These are phyloP conservation scores for Colletotrichum abscissum DNA, from an alignment of 2,329 filamentous ascomycete species.

Conservation along the genomic window DNA sequence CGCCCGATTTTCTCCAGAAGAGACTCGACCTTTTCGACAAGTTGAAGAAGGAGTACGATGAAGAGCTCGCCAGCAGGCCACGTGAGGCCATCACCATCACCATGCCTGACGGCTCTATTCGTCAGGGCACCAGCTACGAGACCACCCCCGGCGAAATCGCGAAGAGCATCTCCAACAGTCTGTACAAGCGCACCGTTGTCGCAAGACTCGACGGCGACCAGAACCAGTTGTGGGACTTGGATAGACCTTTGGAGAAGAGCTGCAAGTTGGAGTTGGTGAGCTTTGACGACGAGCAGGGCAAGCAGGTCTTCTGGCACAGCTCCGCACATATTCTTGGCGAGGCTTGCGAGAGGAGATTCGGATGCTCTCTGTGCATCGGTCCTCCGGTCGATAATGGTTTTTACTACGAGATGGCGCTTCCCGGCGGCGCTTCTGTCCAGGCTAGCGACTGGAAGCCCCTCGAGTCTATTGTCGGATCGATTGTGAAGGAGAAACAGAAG, in stretches of 20 bases:
- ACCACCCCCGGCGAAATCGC: constrained; percentile 86
- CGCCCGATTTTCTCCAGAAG: constrained; percentile 83
- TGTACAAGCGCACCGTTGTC: constrained; percentile 88
- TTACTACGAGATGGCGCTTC: constrained; percentile 82
- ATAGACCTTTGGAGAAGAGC: constrained; percentile 87
- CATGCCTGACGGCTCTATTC: constrained; percentile 76
- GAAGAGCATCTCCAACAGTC: constrained; percentile 84
- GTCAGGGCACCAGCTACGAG: constrained; percentile 86
- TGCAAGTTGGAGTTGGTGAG: constrained; percentile 87
- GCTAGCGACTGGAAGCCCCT: constrained; percentile 86
- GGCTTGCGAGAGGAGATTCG: constrained; percentile 89
- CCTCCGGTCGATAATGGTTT: constrained; percentile 92
- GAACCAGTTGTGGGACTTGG: constrained; percentile 88
- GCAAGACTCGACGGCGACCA: constrained; percentile 81
- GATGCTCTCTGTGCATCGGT: constrained; percentile 92
- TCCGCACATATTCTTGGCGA: constrained; percentile 94
- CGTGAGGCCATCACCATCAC: constrained; percentile 80
- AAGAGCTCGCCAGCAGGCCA: constrained; percentile 77
- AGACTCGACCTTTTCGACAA: constrained; percentile 89
- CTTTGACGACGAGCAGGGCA: constrained; percentile 82
- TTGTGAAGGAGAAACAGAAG: constrained; percentile 96
- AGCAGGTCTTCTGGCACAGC: constrained; percentile 98
- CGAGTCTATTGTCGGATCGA: constrained; percentile 81
- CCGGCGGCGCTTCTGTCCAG: constrained; percentile 76
- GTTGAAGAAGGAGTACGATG: constrained; percentile 85